Base-by-base conservation (phyloP, 306 rosid genomes). In the Citrullus colocynthis region DNA sequence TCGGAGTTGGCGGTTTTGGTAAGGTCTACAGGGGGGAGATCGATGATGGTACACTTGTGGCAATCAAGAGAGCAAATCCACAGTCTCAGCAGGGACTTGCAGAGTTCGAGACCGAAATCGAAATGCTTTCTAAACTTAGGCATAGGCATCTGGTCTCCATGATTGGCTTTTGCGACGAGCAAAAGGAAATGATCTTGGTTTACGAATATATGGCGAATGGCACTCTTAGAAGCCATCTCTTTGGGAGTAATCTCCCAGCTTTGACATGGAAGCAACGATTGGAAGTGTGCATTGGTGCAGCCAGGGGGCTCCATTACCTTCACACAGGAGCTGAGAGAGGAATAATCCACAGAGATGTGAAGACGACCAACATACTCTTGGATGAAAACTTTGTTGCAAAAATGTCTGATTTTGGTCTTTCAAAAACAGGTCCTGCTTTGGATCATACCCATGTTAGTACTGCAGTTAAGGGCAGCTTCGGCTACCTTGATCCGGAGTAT, bases 1-100 rank as follows among this genome's bases (percentile, higher is more conserved):
- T 95, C 65, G 99, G 99, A 78, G 93, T 90, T 58, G 98, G 99
- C 74, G 99, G 99, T 70, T 95, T 95, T 80, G 99, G 99, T 45
- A 95, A 92, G 83, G 99, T 95, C 80, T 95, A 88, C 86, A 91
- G 83, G 80, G 99, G 99, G 74, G 90, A 88, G 87, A 74, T 79
- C 76, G 97, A 95, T 7, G 89, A 87, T 79, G 97, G 96, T 78
- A 88, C 91, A 48, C 88, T 56, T 5, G 92, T 78, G 54, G 99
- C 98, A 15, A 87, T 95, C 73, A 95, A 95, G 90, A 87, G 98
- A 15, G 93, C 98, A 80, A 91, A 92, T 79, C 98, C 93, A 0
- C 97, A 92, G 32, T 95, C 98, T 21, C 86, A 92, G 67, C 99
- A 95, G 81, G 99, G 99, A 34, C 82, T 95, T 20, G 87, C 89